phyloP scores from a whole-genome alignment of 352 stramenopile species.

The Phytophthora boehmeriae region DNA sequence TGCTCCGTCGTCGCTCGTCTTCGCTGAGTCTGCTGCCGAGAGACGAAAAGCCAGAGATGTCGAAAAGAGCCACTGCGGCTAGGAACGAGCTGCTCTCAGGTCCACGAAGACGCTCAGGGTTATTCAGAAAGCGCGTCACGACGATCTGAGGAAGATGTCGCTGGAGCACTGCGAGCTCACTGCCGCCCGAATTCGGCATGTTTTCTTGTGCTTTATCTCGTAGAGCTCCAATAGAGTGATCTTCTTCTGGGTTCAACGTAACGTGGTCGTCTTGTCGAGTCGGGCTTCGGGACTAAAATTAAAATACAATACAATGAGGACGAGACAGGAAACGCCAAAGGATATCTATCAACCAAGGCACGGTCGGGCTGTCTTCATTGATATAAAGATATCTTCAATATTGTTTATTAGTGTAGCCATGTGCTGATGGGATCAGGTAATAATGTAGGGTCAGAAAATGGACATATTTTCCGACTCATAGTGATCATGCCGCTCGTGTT shows the following conservation, averaged over 20 bases:
- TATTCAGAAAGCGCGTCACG: conserved; percentile 59
- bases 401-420: neutral
- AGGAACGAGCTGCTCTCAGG: conserved; percentile 57
- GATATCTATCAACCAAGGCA: too few species aligned
- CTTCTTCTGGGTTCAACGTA: too few species aligned
- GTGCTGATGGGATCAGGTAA: neutral
- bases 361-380: too few species aligned
- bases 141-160: conserved; percentile 82
- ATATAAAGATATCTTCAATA: neutral
- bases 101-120: conserved; percentile 49
- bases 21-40: conserved; percentile 77
- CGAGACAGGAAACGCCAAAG: neutral
- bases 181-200: conserved; percentile 41
- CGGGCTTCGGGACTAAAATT: neutral
- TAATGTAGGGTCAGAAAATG: too few species aligned
- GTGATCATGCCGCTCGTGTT: conserved; percentile 73
- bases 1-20: conserved; percentile 56
- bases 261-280: too few species aligned
- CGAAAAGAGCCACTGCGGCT: conserved; percentile 79
- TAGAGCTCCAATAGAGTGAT: too few species aligned
- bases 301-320: neutral
- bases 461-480: conserved; percentile 2
- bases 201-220: neutral
- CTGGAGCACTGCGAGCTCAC: conserved; percentile 67
- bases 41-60: conserved; percentile 88